A percentile compares a stretch with the other conserved stretches of the same genome.
phyloP scores from a whole-genome alignment of 306 rosid species.

The Gleditsia sinensis region DNA sequence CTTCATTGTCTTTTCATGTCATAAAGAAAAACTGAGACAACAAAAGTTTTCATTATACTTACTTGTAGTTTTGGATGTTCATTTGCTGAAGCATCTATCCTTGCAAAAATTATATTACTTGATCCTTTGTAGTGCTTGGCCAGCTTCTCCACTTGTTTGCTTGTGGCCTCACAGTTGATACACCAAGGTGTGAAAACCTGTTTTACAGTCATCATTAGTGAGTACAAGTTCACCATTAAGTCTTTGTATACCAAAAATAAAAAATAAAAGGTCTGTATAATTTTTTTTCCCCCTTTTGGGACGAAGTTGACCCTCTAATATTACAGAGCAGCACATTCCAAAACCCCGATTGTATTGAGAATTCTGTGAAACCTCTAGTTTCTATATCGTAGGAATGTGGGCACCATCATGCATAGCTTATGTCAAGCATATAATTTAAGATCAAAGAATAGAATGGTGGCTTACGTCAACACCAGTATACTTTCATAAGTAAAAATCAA shows the following conservation, averaged over 20 bases:
- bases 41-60: slow-evolving; percentile 27
- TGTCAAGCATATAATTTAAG: not conserved
- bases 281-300: not conserved
- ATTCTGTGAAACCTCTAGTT: not conserved
- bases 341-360: not conserved
- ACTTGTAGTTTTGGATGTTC: slow-evolving; percentile 91
- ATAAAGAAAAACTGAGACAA: slow-evolving; percentile 13
- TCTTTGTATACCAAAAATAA: not conserved
- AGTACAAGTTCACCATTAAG: slow-evolving; percentile 20
- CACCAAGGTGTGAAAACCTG: slow-evolving; percentile 97
- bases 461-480: not conserved
- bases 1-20: not conserved
- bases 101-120: slow-evolving; percentile 62
- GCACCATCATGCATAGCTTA: not conserved
- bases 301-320: not conserved
- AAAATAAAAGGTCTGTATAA: not conserved
- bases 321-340: not conserved
- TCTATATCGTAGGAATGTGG: not conserved
- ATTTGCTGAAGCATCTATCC: slow-evolving; percentile 75
- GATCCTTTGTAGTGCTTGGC: slow-evolving; percentile 87
- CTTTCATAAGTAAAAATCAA: not conserved
- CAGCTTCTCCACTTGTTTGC: slow-evolving; percentile 83
- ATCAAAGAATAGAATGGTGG: not conserved
- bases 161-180: slow-evolving; percentile 73
- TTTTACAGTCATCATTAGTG: slow-evolving; percentile 34